phyloP scores from a whole-genome alignment of 495 filamentous ascomycete species.

The Penicilliopsis zonata region DNA sequence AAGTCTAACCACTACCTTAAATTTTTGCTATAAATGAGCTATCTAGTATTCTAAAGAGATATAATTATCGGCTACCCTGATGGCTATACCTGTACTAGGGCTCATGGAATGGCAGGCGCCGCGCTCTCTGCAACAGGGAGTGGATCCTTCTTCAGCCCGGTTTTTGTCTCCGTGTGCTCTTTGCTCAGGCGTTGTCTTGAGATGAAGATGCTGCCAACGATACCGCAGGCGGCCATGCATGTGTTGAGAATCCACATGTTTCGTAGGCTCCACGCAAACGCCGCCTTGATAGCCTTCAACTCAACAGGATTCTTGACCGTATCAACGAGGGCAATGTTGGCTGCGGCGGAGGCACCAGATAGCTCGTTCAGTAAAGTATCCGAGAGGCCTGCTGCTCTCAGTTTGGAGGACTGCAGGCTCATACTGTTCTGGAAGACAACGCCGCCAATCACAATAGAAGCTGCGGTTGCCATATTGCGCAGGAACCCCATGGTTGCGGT shows the following conservation, averaged over 20 bases:
- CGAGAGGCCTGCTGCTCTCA: conserved; percentile 36
- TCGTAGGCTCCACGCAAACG: conserved; percentile 46
- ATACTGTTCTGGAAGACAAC: conserved; percentile 66
- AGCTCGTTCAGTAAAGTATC: conserved; percentile 22
- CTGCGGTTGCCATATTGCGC: conserved; percentile 57
- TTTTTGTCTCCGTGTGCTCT: conserved; percentile 51
- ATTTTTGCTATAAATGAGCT: no score
- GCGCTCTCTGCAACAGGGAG: not conserved
- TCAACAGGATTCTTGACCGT: conserved; percentile 31
- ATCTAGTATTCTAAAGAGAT: no score
- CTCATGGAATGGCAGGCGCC: not conserved
- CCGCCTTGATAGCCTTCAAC: conserved; percentile 34
- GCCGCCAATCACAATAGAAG: conserved; percentile 66
- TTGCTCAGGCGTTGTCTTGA: conserved; percentile 34
- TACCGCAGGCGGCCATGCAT: conserved; percentile 32
- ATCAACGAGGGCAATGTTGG: conserved; percentile 36
- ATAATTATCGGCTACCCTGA: no score
- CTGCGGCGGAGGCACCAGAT: conserved; percentile 35
- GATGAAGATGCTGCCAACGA: conserved; percentile 44
- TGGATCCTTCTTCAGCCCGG: conserved; percentile 24
- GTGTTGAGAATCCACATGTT: conserved; percentile 55
- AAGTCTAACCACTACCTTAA: no score
- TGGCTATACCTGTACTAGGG: not conserved
- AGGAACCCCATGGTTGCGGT: conserved; percentile 67
- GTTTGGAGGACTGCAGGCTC: conserved; percentile 19